These are phyloP conservation scores for Erythrophleum ivorense DNA, from an alignment of 331 rosid species.

Conservation along the genomic window DNA sequence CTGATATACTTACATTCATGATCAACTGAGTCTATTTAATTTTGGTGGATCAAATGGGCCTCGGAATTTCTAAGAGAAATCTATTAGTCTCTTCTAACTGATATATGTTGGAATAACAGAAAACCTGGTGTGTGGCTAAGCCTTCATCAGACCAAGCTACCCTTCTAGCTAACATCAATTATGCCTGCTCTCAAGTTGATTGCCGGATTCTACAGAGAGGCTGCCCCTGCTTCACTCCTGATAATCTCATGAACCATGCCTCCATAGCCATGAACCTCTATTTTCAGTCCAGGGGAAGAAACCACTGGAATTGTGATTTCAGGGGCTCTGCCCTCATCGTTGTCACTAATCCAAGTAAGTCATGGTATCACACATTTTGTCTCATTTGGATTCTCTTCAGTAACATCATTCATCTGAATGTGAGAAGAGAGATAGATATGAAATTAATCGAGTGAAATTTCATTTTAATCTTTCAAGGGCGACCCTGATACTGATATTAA, in stretches of 20 bases:
- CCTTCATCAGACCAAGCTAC: slow-evolving; percentile 90
- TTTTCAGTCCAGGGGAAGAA: slow-evolving; percentile 65
- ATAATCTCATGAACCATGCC: slow-evolving; percentile 76
- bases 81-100: no score
- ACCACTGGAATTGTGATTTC: slow-evolving; percentile 91
- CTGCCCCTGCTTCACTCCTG: slow-evolving; percentile 71
- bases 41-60: no score
- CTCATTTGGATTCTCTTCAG: background rate
- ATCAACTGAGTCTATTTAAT: no score
- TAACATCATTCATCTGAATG: no score
- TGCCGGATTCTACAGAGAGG: slow-evolving; percentile 67
- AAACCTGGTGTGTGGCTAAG: slow-evolving; percentile 86
- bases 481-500: no score
- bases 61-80: no score
- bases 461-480: no score
- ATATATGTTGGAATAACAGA: slow-evolving; percentile 50
- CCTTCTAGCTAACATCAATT: slow-evolving; percentile 64
- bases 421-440: no score
- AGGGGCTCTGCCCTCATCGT: slow-evolving; percentile 69
- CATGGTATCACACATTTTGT: background rate
- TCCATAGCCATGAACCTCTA: slow-evolving; percentile 89
- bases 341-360: slow-evolving; percentile 85
- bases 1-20: no score
- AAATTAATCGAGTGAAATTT: no score
- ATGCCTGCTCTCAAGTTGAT: slow-evolving; percentile 80